Percentiles rank a stretch among this genome's conserved stretches.
phyloP scores from a whole-genome alignment of 441 rosid genomes.

The Eutrema salsugineum region DNA sequence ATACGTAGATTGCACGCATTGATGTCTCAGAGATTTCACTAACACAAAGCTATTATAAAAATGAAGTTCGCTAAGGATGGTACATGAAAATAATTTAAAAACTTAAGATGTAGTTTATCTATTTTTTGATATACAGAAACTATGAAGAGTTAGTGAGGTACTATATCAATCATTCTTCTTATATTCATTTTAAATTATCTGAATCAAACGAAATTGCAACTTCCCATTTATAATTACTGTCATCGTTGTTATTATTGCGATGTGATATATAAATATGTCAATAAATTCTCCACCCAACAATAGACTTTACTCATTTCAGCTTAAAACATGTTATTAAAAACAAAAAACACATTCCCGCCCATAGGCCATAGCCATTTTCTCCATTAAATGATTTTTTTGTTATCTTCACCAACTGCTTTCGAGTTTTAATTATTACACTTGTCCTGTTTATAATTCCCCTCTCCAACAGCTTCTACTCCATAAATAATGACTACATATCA shows the following conservation, averaged over 20 bases:
- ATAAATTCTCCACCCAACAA: slow-evolving; percentile 14
- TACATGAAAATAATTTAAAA: background rate
- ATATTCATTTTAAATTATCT: background rate
- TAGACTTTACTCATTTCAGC: slow-evolving; percentile 19
- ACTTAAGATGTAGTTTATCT: background rate
- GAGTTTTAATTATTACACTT: slow-evolving; percentile 4
- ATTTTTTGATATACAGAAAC: background rate
- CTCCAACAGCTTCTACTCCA: slow-evolving; percentile 9
- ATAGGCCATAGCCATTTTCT: slow-evolving; percentile 17
- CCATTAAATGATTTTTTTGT: slow-evolving; percentile 5
- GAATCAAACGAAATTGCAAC: slow-evolving; percentile 1
- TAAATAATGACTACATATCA: background rate
- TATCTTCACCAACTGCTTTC: slow-evolving; percentile 17
- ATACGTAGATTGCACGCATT: background rate
- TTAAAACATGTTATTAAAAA: slow-evolving; percentile 16
- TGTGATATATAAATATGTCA: background rate
- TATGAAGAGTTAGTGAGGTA: background rate
- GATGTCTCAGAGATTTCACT: background rate
- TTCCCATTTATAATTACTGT: background rate
- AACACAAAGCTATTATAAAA: background rate
- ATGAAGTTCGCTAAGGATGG: background rate
- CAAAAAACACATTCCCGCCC: background rate
- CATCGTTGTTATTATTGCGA: background rate
- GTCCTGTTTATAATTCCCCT: background rate
- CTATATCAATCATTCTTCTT: background rate